Conservation (phyloP, 2,329 filamentous ascomycete species). For the Aspergillus hiratsukae region DNA sequence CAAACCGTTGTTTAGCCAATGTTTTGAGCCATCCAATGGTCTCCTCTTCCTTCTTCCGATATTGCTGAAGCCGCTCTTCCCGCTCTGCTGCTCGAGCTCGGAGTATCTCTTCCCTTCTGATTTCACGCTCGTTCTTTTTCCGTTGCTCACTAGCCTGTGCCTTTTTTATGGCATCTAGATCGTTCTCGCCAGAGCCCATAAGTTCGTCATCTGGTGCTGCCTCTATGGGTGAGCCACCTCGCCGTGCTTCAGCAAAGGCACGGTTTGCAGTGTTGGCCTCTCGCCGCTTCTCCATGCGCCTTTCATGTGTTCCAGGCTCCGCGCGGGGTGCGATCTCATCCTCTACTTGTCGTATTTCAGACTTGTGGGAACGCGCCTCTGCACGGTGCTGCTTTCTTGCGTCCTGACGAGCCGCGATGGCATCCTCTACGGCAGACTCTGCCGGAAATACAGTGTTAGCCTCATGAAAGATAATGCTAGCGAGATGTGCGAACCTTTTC, state of each 20-base stretch:
- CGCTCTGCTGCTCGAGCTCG: conserved; percentile 72
- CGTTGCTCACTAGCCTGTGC: conserved; percentile 61
- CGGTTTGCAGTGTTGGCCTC: conserved; percentile 69
- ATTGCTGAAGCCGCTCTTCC: conserved; percentile 67
- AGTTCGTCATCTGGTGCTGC: conserved; percentile 70
- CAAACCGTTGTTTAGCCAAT: conserved; percentile 75
- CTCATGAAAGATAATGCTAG: background rate
- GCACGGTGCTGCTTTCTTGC: conserved; percentile 36
- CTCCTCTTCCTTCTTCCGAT: conserved; percentile 72
- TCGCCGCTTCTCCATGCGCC: conserved; percentile 78
- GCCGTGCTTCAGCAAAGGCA: conserved; percentile 60
- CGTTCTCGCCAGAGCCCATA: conserved; percentile 62
- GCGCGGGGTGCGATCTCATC: conserved; percentile 81
- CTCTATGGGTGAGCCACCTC: conserved; percentile 54
- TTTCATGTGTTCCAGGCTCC: conserved; percentile 75
- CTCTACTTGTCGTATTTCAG: conserved; percentile 30
- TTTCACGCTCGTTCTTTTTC: conserved; percentile 79
- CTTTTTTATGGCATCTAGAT: conserved; percentile 60
- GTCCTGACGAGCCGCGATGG: conserved; percentile 23
- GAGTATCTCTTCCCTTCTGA: conserved; percentile 74
- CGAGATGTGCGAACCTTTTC: conserved; percentile 29
- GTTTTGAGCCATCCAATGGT: conserved; percentile 78
- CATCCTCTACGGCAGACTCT: conserved; percentile 31
- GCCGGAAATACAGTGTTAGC: background rate
- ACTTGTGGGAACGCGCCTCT: conserved; percentile 49